Evolutionary conservation across 2,329 filamentous ascomycete genomes (phyloP), one percentile per base, ranked within the genome.

Genomic region (Rhinocladiella similis): DNA sequence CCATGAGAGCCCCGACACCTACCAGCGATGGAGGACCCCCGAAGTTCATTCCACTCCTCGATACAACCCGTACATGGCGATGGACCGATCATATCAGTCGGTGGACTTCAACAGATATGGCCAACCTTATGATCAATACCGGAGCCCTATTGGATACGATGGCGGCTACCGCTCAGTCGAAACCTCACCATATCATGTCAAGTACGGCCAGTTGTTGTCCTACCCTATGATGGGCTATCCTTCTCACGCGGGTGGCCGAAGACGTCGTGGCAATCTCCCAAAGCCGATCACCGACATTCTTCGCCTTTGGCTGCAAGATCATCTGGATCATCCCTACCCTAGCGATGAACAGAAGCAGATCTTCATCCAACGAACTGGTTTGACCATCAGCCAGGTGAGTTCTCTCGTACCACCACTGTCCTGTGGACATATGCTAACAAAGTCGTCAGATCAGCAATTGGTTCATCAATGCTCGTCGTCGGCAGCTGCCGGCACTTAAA

Each of bases 281-380:
- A 95, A 95, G 69, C 88, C 91, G 53, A 90, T 90, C 0, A 96
- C 91, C 0, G 89, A 92, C 69, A 86, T 89, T 63, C 78, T 96
- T 41, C 83, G 89, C 51, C 77, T 83, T 0, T 96, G 91, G 91
- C 91, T 95, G 63, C 74, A 86, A 48, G 80, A 80, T 16, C 88
- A 94, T 71, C 72, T 91, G 5, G 79, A 85, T 58, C 90, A 94
- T 67, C 90, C 91, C 0, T 95, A 96, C 69, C 90, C 91, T 1
- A 91, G 86, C 7, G 90, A 95, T 71, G 90, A 95, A 61, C 88
- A 95, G 75, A 95, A 96, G 73, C 84, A 91, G 68, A 83, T 89
- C 56, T 79, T 96, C 46, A 91, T 91, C 80, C 81, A 82, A 47
- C 79, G 85, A 67, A 95, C 91, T 1, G 85, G 85, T 1, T 76